These are phyloP conservation scores for Lentinula aciculospora DNA, from an alignment of 768 basidiomycete species.

Conservation along the genomic window DNA sequence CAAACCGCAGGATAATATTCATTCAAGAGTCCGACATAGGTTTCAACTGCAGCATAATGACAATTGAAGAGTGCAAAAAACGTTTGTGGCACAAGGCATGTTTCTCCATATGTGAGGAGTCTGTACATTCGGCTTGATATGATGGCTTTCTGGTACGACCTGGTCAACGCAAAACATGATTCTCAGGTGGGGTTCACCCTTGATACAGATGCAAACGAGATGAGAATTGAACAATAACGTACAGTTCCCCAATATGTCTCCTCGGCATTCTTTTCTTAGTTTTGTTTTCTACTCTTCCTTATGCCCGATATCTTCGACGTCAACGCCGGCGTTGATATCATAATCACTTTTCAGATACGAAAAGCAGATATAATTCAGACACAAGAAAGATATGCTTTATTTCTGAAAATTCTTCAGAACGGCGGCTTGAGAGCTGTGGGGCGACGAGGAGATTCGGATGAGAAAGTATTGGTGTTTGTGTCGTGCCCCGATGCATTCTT, in stretches of 20 bases:
- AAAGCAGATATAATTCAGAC: conserved; percentile 54
- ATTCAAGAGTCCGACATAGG: too few relatives aligned
- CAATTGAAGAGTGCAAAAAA: too few relatives aligned
- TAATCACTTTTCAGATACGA: conserved; percentile 59
- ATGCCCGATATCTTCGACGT: background rate
- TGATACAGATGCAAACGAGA: too few relatives aligned
- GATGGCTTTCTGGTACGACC: too few relatives aligned
- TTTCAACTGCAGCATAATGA: too few relatives aligned
- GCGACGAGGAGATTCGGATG: conserved; percentile 65
- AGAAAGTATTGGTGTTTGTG: conserved; percentile 74
- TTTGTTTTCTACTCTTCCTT: background rate
- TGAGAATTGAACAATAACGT: background rate
- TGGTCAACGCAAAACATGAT: too few relatives aligned
- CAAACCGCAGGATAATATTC: too few relatives aligned
- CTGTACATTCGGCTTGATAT: too few relatives aligned
- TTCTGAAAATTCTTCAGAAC: conserved; percentile 53
- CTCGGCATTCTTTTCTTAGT: too few relatives aligned
- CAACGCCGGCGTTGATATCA: conserved; percentile 54
- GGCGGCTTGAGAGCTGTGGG: conserved; percentile 69
- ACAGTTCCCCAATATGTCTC: too few relatives aligned
- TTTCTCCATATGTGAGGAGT: background rate
- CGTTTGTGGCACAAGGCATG: background rate
- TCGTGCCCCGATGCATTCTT: conserved; percentile 60
- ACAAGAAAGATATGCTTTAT: conserved; percentile 59
- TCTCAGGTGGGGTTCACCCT: too few relatives aligned